These are phyloP conservation scores for Carex kokanica DNA, from an alignment of 176 grass and related monocot species.

Conservation along the genomic window DNA sequence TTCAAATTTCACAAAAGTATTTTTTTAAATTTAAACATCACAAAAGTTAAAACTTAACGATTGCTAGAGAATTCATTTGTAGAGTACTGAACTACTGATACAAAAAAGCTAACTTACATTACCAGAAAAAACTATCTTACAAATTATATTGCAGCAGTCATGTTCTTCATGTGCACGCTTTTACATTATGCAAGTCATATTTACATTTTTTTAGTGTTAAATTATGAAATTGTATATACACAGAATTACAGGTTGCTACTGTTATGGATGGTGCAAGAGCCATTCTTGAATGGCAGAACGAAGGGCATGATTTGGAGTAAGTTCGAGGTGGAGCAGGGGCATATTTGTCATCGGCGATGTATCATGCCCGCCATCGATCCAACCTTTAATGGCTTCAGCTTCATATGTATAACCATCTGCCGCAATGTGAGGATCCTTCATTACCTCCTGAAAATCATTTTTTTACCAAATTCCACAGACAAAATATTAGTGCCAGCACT, in stretches of 20 bases:
- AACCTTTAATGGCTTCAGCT: conserved; percentile 62
- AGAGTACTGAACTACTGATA: too few species aligned
- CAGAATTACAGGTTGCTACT: not conserved
- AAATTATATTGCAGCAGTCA: not conserved
- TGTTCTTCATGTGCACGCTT: not conserved
- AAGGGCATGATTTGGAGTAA: conserved; percentile 56
- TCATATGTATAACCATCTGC: conserved; percentile 77
- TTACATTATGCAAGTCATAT: not conserved
- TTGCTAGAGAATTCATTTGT: too few species aligned
- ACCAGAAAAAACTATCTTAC: not conserved
- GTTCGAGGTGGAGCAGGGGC: conserved; percentile 33
- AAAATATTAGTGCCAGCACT: not conserved
- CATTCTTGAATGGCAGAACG: conserved; percentile 58
- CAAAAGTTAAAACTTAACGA: too few species aligned
- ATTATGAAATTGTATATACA: too few species aligned
- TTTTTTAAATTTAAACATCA: too few species aligned
- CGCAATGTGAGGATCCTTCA: conserved; percentile 71
- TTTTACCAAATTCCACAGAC: not conserved
- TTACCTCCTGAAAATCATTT: conserved; percentile 51
- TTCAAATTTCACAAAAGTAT: too few species aligned
- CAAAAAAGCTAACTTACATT: not conserved
- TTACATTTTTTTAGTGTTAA: not conserved
- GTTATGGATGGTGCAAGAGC: conserved; percentile 25
- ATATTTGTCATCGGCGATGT: conserved; percentile 79
- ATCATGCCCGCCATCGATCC: conserved; percentile 51